Evolutionary conservation across 1,139 yeast species (phyloP).

Genomic region (Debaryomyces subglobosus): DNA sequence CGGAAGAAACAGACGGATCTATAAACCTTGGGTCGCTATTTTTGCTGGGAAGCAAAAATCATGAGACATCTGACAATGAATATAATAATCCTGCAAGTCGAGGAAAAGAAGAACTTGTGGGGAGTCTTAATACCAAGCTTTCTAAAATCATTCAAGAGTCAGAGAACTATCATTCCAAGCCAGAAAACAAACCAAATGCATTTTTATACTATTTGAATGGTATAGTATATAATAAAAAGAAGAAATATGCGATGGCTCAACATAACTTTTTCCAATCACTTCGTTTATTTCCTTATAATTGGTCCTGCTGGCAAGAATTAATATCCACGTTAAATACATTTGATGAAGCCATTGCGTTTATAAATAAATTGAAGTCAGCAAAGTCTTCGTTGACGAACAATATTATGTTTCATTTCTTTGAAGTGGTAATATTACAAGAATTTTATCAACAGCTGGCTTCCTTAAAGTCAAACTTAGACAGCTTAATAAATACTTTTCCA

Average conservation of each 20-base stretch:
- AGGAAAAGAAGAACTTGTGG: slow-evolving; percentile 17
- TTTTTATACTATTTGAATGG: slow-evolving; percentile 74
- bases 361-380: slow-evolving; percentile 39
- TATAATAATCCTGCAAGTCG: slow-evolving; percentile 18
- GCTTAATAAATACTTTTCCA: slow-evolving; percentile 60
- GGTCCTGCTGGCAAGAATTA: slow-evolving; percentile 94
- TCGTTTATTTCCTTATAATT: slow-evolving; percentile 73
- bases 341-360: slow-evolving; percentile 60
- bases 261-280: slow-evolving; percentile 60
- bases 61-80: slow-evolving; percentile 10
- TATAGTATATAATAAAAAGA: slow-evolving; percentile 62
- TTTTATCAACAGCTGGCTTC: slow-evolving; percentile 69
- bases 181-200: slow-evolving; percentile 46
- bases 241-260: slow-evolving; percentile 62
- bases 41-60: slow-evolving; percentile 2
- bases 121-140: slow-evolving; percentile 29
- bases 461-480: slow-evolving; percentile 51
- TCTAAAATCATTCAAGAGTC: slow-evolving; percentile 49
- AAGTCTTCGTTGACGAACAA: slow-evolving; percentile 25
- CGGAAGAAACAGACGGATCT: slow-evolving; percentile 72
- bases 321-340: slow-evolving; percentile 63
- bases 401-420: slow-evolving; percentile 70
- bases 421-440: slow-evolving; percentile 74
- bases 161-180: slow-evolving; percentile 31
- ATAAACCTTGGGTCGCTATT: slow-evolving; percentile 31